Percentiles rank a stretch among this genome's conserved stretches.
phyloP scores from a whole-genome alignment of 768 basidiomycete genomes.

The Leccinum subgranulosum region DNA sequence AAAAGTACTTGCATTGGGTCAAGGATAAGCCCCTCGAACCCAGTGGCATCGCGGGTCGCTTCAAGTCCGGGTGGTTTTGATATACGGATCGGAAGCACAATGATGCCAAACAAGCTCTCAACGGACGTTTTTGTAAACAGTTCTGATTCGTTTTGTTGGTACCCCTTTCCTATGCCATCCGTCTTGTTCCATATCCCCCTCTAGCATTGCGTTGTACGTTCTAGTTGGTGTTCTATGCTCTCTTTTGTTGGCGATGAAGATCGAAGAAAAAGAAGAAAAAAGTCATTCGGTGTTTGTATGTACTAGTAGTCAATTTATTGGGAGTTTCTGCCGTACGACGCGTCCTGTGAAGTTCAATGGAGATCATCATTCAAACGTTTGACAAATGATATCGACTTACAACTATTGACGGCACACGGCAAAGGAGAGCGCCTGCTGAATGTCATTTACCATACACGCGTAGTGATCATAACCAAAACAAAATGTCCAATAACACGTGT shows the following conservation, averaged over 20 bases:
- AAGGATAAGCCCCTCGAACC: accelerated
- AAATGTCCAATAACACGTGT: constrained; percentile 13
- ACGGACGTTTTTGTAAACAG: not conserved
- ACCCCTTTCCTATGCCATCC: too few species aligned
- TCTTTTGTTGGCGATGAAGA: not conserved
- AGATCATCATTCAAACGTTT: too few species aligned
- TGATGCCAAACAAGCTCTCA: not conserved
- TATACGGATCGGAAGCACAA: not conserved
- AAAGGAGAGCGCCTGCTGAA: not conserved
- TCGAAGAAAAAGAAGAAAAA: not conserved
- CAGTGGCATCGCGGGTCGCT: not conserved
- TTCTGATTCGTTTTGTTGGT: not conserved
- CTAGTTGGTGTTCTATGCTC: too few species aligned
- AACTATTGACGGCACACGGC: too few species aligned
- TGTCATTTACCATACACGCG: too few species aligned
- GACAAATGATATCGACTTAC: too few species aligned
- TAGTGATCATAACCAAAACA: not conserved
- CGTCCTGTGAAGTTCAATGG: not conserved
- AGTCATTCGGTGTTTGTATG: not conserved
- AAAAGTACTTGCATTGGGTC: not conserved
- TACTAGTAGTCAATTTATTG: not conserved
- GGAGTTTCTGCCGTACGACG: not conserved
- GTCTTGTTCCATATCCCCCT: not conserved
- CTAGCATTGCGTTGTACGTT: not conserved
- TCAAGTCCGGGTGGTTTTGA: not conserved